phyloP scores from a whole-genome alignment of 1,139 yeast species.

The Sugiyamaella paludigena region DNA sequence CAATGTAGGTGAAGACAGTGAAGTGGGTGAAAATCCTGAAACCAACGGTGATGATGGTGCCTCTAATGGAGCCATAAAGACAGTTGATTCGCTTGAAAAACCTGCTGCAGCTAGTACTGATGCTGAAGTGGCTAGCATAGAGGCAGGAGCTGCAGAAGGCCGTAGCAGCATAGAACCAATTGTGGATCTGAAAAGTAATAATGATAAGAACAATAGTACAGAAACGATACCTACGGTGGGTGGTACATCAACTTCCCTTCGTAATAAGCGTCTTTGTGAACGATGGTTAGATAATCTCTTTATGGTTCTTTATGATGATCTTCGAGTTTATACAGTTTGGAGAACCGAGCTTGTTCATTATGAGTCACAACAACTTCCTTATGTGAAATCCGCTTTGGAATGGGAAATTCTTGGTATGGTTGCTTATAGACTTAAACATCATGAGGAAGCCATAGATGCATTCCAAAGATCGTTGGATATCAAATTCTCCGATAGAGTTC shows the following conservation, averaged over 20 bases:
- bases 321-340: conserved; percentile 85
- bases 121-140: conserved; percentile 5
- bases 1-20: conserved; percentile 5
- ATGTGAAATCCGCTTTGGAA: conserved; percentile 79
- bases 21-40: conserved; percentile 6
- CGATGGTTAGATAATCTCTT: conserved; percentile 91
- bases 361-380: conserved; percentile 68
- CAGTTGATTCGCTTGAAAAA: conserved; percentile 7
- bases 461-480: conserved; percentile 68
- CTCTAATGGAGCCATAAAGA: no score
- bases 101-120: conserved; percentile 37
- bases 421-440: conserved; percentile 75
- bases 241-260: conserved; percentile 36
- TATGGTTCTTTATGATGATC: conserved; percentile 82
- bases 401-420: conserved; percentile 91
- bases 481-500: conserved; percentile 80
- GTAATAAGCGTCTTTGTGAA: conserved; percentile 82
- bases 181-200: neutral
- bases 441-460: conserved; percentile 78
- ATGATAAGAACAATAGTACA: conserved; percentile 12
- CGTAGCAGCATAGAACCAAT: neutral
- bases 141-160: neutral
- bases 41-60: neutral
- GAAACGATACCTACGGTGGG: conserved; percentile 16
- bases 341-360: conserved; percentile 86